Evolutionary conservation across 495 filamentous ascomycete genomes (phyloP).

Genomic region (Aspergillus ellipticus): DNA sequence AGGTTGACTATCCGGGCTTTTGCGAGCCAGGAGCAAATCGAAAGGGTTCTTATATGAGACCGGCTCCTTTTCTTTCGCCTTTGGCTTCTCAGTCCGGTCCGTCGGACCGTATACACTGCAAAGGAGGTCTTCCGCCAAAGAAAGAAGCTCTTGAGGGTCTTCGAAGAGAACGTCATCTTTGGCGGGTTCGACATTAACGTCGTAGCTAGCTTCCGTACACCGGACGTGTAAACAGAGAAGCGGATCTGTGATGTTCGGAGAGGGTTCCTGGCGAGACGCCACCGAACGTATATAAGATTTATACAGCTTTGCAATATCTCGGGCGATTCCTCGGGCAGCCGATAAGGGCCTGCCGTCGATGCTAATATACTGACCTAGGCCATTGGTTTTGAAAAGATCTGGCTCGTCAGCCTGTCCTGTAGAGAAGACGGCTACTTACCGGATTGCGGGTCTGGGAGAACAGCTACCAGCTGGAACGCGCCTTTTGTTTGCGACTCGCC

Average conservation of each 20-base stretch:
- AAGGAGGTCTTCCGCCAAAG: slow-evolving; percentile 54
- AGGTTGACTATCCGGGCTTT: not conserved
- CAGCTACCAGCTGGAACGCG: slow-evolving; percentile 49
- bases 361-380: slow-evolving; percentile 63
- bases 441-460: slow-evolving; percentile 53
- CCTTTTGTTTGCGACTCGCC: slow-evolving; percentile 1
- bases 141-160: slow-evolving; percentile 51
- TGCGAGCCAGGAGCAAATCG: slow-evolving; percentile 25
- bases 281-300: slow-evolving; percentile 52
- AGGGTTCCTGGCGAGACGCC: slow-evolving; percentile 18
- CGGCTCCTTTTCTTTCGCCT: slow-evolving; percentile 2
- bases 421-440: slow-evolving; percentile 26
- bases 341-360: slow-evolving; percentile 78
- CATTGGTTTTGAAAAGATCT: slow-evolving; percentile 52
- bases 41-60: slow-evolving; percentile 11
- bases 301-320: slow-evolving; percentile 60
- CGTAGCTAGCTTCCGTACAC: slow-evolving; percentile 71
- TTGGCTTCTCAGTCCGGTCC: slow-evolving; percentile 16
- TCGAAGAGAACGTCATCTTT: slow-evolving; percentile 87
- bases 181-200: slow-evolving; percentile 83
- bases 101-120: slow-evolving; percentile 45
- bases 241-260: slow-evolving; percentile 48
- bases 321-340: slow-evolving; percentile 56
- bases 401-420: slow-evolving; percentile 7
- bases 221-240: slow-evolving; percentile 72